These are phyloP conservation scores for Hanseniaspora occidentalis DNA, from an alignment of 805 yeast species.

Conservation along the genomic window DNA sequence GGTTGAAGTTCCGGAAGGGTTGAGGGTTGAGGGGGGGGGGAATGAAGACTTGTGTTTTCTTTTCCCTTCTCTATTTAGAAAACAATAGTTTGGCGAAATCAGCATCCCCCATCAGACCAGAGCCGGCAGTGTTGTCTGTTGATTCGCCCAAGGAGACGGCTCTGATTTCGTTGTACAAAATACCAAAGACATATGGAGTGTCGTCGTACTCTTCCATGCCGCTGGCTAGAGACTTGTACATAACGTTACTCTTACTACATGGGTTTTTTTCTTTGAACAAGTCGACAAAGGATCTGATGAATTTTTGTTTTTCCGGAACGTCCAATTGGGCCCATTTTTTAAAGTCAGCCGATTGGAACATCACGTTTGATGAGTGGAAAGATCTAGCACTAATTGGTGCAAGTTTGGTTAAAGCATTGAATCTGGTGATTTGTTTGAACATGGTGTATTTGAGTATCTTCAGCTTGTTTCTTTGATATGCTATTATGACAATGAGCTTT, in stretches of 20 bases:
- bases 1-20: too few species aligned
- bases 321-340: conserved; percentile 23
- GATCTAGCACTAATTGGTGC: neutral
- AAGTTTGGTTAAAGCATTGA: neutral
- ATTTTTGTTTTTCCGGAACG: conserved; percentile 17
- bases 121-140: conserved; percentile 12
- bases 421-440: too few species aligned
- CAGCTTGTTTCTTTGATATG: too few species aligned
- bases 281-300: conserved; percentile 20
- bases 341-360: conserved; percentile 2
- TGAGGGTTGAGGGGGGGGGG: neutral
- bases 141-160: conserved; percentile 14
- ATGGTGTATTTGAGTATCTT: too few species aligned
- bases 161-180: conserved; percentile 25
- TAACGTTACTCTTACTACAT: conserved; percentile 24
- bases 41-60: neutral
- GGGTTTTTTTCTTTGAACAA: conserved; percentile 24
- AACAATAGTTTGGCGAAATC: conserved; percentile 11
- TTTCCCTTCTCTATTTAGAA: neutral
- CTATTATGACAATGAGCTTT: too few species aligned
- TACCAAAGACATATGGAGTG: conserved; percentile 27
- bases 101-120: conserved; percentile 15
- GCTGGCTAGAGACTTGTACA: conserved; percentile 22
- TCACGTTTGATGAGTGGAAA: neutral
- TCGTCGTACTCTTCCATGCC: conserved; percentile 28